Percentiles rank a stretch among this genome's conserved stretches.
Evolutionary conservation across 2,329 filamentous ascomycete genomes (phyloP).

Genomic region (Cytospora piceicola): DNA sequence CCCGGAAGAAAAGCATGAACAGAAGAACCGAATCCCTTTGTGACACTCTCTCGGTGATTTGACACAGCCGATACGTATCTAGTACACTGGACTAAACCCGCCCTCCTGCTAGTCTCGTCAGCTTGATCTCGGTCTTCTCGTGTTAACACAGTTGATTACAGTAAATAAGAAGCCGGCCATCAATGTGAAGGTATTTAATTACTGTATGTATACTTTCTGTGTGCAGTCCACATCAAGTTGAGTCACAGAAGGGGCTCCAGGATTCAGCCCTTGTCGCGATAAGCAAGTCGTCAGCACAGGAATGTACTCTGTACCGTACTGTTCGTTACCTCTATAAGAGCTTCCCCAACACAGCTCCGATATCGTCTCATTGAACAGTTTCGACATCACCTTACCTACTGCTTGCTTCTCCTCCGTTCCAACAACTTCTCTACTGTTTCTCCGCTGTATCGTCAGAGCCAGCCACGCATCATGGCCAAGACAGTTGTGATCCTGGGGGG

Average conservation of each 20-base stretch:
- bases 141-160: neutral
- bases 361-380: neutral
- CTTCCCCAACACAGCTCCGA: neutral
- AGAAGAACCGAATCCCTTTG: no score
- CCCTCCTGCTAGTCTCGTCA: neutral
- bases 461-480: constrained; percentile 47
- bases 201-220: neutral
- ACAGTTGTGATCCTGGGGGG: constrained; percentile 60
- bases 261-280: neutral
- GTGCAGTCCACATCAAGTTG: neutral
- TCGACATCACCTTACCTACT: no score
- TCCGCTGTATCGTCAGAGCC: neutral
- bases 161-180: no score
- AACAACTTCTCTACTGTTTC: neutral
- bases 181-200: neutral
- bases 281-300: neutral
- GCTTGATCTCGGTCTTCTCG: neutral
- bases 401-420: no score
- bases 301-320: no score
- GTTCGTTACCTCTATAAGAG: neutral
- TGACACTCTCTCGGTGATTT: neutral
- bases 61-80: neutral
- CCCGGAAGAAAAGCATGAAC: neutral
- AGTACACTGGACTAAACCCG: neutral
- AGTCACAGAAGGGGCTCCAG: no score